A percentile compares a stretch with the other conserved stretches of the same genome.
Conservation (phyloP, 2,329 filamentous ascomycete genomes). For the Bimuria novae-zelandiae region DNA sequence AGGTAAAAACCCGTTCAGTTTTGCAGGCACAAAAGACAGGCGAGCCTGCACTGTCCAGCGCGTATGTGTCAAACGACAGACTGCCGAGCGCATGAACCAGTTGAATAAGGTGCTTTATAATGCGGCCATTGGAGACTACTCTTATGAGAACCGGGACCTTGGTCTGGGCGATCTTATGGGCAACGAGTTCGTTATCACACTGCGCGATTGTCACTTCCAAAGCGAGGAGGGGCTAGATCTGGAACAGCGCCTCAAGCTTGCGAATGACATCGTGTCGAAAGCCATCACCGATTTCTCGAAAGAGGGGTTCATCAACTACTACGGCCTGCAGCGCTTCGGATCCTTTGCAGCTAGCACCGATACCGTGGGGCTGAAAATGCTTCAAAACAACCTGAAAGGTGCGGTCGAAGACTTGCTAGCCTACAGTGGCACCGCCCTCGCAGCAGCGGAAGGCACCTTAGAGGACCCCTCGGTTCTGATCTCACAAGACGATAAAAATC, state of each 20-base stretch:
- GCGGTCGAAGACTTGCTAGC: conserved; percentile 78
- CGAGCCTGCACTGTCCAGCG: conserved; percentile 85
- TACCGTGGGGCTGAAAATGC: conserved; percentile 79
- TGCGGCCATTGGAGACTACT: conserved; percentile 76
- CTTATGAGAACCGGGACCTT: conserved; percentile 72
- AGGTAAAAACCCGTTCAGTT: conserved; percentile 70
- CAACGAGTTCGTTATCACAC: conserved; percentile 90
- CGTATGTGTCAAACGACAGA: conserved; percentile 68
- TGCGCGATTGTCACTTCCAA: conserved; percentile 79
- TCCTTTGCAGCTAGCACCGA: conserved; percentile 87
- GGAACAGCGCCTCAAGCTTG: conserved; percentile 52
- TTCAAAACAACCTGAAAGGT: conserved; percentile 78
- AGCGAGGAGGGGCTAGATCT: conserved; percentile 43
- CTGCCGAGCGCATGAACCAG: conserved; percentile 65
- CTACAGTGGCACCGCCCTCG: conserved; percentile 68
- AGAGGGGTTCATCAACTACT: conserved; percentile 95
- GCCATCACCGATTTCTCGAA: conserved; percentile 70
- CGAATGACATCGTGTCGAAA: conserved; percentile 56
- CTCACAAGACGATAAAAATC: conserved; percentile 75
- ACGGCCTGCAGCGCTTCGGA: conserved; percentile 94
- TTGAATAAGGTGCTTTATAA: conserved; percentile 66
- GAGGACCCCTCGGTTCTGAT: conserved; percentile 53
- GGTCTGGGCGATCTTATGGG: conserved; percentile 83
- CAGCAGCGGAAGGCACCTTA: conserved; percentile 53
- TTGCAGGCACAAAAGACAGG: conserved; percentile 90